Evolutionary conservation across 2,329 filamentous ascomycete genomes (phyloP), one percentile per base, ranked within the genome.

Genomic region (Metarhizium robertsii): DNA sequence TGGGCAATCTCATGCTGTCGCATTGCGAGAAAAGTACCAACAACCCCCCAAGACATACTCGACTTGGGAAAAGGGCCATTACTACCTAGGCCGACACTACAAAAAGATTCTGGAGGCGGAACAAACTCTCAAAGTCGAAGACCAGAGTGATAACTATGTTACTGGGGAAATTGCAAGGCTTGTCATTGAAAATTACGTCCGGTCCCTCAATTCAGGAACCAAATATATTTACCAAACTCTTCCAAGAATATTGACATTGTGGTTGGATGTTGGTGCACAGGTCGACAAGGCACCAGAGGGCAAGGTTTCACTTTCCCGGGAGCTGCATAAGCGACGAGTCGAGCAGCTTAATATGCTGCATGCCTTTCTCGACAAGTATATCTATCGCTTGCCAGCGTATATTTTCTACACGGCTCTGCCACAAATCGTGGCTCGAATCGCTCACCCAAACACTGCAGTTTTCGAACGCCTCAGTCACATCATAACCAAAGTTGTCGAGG

Each of bases 161-260:
- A 88, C 83, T 11, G 95, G 94, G 43, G 92, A 96, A 67, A 83
- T 86, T 20, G 85, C 90, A 2, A 91, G 92, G 65, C 79, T 96
- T 16, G 89, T 99, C 40, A 89, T 97, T 60, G 91, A 96, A 65
- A 96, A 95, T 66, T 96, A 95, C 65, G 77, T 96, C 48, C 84
- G 92, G 32, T 95, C 92, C 2, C 79, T 96, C 48, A 84, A 85
- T 32, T 92, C 86, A 61, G 94, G 94, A 36, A 94, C 90, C 50
- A 99, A 97, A 71, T 96, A 97, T 69, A 83, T 96, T 47, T 95
- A 96, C 65, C 92, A 97, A 69, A 96, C 92, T 0, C 76, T 99
- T 38, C 95, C 94, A 0, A 88, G 95, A 59, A 79, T 96, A 49
- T 73, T 99, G 45, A 99, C 94, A 0, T 77, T 99, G 2, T 99